Conservation (phyloP, 179 eudicot species). For the Carnegiea gigantea region DNA sequence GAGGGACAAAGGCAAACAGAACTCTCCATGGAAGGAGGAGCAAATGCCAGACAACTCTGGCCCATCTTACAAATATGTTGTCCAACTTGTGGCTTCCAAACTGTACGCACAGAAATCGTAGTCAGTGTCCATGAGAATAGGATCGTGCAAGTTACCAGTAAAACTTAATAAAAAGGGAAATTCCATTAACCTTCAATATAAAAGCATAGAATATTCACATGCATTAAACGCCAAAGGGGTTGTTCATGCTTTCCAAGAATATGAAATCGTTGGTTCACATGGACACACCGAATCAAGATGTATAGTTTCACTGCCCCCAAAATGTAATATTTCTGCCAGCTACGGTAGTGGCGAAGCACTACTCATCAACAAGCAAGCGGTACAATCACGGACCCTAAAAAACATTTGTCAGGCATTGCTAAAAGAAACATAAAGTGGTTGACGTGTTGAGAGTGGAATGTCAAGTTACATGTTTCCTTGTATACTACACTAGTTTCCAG, state of each 20-base stretch:
- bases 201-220: background rate
- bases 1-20: slow-evolving; percentile 80
- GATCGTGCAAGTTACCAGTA: background rate
- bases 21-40: slow-evolving; percentile 75
- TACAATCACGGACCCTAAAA: background rate
- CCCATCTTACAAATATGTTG: slow-evolving; percentile 27
- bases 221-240: background rate
- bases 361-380: background rate
- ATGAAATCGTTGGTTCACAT: too few species aligned
- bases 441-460: background rate
- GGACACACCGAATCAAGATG: background rate
- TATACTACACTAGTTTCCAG: background rate
- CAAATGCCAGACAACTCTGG: slow-evolving; percentile 50
- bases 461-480: background rate
- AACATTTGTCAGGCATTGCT: background rate
- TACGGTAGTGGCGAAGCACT: too few species aligned
- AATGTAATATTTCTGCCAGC: background rate
- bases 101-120: slow-evolving; percentile 37
- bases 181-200: background rate
- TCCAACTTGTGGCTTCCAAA: slow-evolving; percentile 46
- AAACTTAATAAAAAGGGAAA: background rate
- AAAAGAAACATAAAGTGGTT: background rate
- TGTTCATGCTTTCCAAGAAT: background rate
- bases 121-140: slow-evolving; percentile 16
- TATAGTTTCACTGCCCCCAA: background rate